A percentile compares a stretch with the other conserved stretches of the same genome.
Conservation (phyloP, 2,329 filamentous ascomycete species). For the Fusarium fracticaudum region DNA sequence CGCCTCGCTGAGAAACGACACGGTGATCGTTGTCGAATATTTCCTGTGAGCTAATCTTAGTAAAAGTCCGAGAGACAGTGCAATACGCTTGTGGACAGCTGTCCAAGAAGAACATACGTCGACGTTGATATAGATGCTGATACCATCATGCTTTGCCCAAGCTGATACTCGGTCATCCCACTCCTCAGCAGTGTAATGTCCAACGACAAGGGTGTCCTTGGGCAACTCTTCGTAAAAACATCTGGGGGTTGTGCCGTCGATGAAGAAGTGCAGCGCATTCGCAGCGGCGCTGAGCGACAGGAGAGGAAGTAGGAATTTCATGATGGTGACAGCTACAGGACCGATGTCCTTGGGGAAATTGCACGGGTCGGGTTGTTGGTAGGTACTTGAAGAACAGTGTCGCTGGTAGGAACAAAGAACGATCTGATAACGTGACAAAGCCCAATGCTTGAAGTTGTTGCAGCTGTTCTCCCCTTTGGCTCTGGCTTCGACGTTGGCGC, state of each 20-base stretch:
- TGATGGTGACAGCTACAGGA: conserved; percentile 46
- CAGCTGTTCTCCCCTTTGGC: conserved; percentile 29
- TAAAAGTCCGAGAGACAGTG: neutral
- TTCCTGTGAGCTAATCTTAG: conserved; percentile 64
- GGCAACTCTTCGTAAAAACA: conserved; percentile 99
- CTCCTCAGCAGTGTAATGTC: conserved; percentile 88
- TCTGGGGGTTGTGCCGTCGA: conserved; percentile 85
- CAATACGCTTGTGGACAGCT: neutral
- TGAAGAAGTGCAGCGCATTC: conserved; percentile 93
- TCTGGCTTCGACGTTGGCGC: conserved; percentile 20
- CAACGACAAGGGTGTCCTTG: conserved; percentile 96
- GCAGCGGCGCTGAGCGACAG: conserved; percentile 72
- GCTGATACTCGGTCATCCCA: conserved; percentile 75
- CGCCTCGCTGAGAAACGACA: conserved; percentile 86
- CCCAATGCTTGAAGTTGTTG: conserved; percentile 13
- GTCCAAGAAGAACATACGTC: conserved; percentile 64
- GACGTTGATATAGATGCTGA: conserved; percentile 90
- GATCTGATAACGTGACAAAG: conserved; percentile 11
- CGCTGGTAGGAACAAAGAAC: conserved; percentile 12
- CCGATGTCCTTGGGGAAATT: conserved; percentile 25
- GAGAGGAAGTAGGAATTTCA: conserved; percentile 71
- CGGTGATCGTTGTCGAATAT: conserved; percentile 98
- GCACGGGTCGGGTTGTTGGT: conserved; percentile 8
- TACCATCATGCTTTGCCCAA: conserved; percentile 78
- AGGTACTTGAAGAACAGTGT: neutral